These are phyloP conservation scores for Colletotrichum cuscutae DNA, from an alignment of 2,329 filamentous ascomycete genomes.

Conservation along the genomic window DNA sequence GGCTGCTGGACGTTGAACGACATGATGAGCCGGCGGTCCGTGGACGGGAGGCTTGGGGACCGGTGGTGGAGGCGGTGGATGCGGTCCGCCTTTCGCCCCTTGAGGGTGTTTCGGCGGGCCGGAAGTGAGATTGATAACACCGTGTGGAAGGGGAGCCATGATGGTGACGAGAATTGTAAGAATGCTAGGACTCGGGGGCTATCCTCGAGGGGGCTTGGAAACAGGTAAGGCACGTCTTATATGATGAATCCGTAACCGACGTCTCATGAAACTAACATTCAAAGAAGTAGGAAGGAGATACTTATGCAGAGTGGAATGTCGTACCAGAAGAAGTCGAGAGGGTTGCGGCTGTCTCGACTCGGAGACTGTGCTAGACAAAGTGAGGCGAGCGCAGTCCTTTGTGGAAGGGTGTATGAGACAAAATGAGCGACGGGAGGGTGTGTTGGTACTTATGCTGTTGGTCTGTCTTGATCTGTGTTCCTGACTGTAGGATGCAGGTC, in stretches of 20 bases:
- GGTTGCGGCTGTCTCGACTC: background rate
- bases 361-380: slow-evolving; percentile 15
- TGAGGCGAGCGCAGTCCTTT: slow-evolving; percentile 26
- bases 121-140: slow-evolving; percentile 1
- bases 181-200: background rate
- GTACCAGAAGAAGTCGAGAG: background rate
- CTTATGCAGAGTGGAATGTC: background rate
- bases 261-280: background rate
- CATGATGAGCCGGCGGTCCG: background rate
- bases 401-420: slow-evolving; percentile 23
- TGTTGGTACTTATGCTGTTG: slow-evolving; percentile 1
- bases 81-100: background rate
- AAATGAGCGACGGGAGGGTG: slow-evolving; percentile 18
- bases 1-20: background rate
- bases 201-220: background rate
- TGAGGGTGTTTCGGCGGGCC: background rate
- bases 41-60: background rate
- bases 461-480: slow-evolving; percentile 15
- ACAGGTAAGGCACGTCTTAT: slow-evolving; percentile 10
- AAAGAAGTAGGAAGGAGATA: background rate
- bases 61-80: slow-evolving; percentile 10
- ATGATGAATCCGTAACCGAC: background rate
- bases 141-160: slow-evolving; percentile 17
- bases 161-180: background rate
- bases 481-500: background rate